Evolutionary conservation across 2,329 filamentous ascomycete species (phyloP).

Genomic region (Trichoderma atroviride): DNA sequence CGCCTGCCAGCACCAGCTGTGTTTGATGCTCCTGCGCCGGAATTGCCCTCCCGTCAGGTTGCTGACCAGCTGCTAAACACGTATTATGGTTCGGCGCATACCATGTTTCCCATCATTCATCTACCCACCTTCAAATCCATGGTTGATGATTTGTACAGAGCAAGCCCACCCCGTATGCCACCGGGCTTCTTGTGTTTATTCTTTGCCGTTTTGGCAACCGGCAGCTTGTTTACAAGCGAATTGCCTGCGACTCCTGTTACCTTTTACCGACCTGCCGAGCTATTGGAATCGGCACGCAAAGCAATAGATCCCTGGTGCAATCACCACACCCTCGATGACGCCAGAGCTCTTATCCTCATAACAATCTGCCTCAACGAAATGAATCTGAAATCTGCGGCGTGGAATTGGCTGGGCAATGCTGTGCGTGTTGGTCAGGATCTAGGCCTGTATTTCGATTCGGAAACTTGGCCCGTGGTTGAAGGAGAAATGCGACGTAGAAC

Average conservation of each 20-base stretch:
- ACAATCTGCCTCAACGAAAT: conserved; percentile 82
- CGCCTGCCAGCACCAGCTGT: conserved; percentile 53
- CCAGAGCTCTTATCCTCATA: conserved; percentile 70
- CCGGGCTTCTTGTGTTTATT: conserved; percentile 78
- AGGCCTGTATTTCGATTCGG: conserved; percentile 75
- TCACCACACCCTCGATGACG: conserved; percentile 74
- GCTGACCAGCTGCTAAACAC: conserved; percentile 73
- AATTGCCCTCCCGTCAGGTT: conserved; percentile 69
- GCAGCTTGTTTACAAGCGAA: conserved; percentile 70
- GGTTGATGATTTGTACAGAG: conserved; percentile 76
- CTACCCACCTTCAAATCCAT: conserved; percentile 80
- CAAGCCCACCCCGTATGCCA: conserved; percentile 59
- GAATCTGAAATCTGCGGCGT: conserved; percentile 83
- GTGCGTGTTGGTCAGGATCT: conserved; percentile 82
- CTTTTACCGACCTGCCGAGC: conserved; percentile 57
- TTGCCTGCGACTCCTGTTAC: conserved; percentile 55
- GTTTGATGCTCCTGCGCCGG: conserved; percentile 59
- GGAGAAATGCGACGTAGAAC: conserved; percentile 82
- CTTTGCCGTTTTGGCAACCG: conserved; percentile 81
- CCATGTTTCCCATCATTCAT: conserved; percentile 81
- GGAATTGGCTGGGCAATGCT: conserved; percentile 81
- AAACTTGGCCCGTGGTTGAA: conserved; percentile 73
- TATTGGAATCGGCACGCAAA: conserved; percentile 70
- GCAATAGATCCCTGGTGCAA: conserved; percentile 82
- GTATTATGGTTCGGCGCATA: conserved; percentile 77